Conservation (phyloP, 306 rosid genomes). For the Cicer bijugum region DNA sequence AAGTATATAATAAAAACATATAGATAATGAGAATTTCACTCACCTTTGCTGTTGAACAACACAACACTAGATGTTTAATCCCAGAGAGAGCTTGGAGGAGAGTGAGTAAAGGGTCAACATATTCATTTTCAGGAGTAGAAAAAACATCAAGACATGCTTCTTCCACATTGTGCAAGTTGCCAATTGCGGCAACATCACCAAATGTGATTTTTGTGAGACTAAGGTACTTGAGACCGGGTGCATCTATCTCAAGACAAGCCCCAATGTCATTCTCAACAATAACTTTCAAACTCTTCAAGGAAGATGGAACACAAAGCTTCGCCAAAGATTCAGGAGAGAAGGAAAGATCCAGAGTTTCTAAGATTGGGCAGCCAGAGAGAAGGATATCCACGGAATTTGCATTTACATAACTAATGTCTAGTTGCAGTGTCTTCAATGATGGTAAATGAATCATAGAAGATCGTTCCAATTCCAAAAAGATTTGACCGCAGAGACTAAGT, state of each 20-base stretch:
- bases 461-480: neutral
- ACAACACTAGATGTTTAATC: neutral
- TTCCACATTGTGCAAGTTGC: neutral
- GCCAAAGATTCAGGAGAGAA: neutral
- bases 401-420: neutral
- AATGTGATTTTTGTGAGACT: neutral
- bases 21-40: neutral
- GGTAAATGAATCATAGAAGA: neutral
- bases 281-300: neutral
- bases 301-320: neutral
- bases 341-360: neutral
- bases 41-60: neutral
- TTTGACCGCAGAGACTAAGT: neutral
- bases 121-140: neutral
- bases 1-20: neutral
- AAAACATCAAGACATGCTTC: constrained; percentile 8
- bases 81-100: neutral
- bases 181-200: neutral
- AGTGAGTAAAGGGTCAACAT: neutral
- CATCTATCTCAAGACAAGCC: neutral
- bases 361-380: neutral
- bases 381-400: neutral
- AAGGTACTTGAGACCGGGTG: neutral
- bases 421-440: neutral
- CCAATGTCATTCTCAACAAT: neutral